Conservation (phyloP, 2,329 filamentous ascomycete genomes). For the Clathrospora elynae region DNA sequence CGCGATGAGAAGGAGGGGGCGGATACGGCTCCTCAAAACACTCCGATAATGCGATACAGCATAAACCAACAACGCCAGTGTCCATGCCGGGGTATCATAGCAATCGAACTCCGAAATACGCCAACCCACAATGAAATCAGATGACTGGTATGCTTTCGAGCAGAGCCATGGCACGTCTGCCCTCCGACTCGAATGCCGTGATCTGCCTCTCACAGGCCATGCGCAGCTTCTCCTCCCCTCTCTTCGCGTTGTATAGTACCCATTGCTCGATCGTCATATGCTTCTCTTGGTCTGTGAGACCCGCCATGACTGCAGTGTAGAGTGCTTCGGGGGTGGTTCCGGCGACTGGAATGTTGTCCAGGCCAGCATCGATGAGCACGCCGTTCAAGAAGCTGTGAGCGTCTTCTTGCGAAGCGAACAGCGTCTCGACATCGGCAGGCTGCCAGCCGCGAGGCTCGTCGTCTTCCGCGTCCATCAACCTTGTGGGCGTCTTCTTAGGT, state of each 20-base stretch:
- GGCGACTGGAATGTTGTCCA: constrained; percentile 35
- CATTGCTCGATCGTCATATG: constrained; percentile 93
- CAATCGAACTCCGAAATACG: constrained; percentile 20
- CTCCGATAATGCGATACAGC: not conserved
- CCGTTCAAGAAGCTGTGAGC: constrained; percentile 31
- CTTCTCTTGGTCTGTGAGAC: constrained; percentile 76
- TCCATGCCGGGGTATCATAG: constrained; percentile 30
- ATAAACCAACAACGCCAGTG: constrained; percentile 10
- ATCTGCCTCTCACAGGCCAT: constrained; percentile 84
- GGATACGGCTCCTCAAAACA: constrained; percentile 7
- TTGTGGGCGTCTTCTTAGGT: constrained; percentile 36
- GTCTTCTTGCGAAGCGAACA: constrained; percentile 57
- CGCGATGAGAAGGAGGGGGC: constrained; percentile 10
- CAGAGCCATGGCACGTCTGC: constrained; percentile 73
- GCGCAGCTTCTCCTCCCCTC: constrained; percentile 79
- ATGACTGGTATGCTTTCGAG: constrained; percentile 62
- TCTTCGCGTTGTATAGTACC: constrained; percentile 79
- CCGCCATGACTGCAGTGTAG: constrained; percentile 59
- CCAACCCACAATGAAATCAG: constrained; percentile 15
- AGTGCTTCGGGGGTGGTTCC: constrained; percentile 42
- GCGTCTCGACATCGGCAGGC: constrained; percentile 73
- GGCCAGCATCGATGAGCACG: constrained; percentile 37
- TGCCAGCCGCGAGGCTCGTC: constrained; percentile 63
- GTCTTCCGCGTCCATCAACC: constrained; percentile 21
- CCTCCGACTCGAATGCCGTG: constrained; percentile 80